Evolutionary conservation across 1,284 basidiomycete species (phyloP).

Genomic region (Pseudozyma sp.): DNA sequence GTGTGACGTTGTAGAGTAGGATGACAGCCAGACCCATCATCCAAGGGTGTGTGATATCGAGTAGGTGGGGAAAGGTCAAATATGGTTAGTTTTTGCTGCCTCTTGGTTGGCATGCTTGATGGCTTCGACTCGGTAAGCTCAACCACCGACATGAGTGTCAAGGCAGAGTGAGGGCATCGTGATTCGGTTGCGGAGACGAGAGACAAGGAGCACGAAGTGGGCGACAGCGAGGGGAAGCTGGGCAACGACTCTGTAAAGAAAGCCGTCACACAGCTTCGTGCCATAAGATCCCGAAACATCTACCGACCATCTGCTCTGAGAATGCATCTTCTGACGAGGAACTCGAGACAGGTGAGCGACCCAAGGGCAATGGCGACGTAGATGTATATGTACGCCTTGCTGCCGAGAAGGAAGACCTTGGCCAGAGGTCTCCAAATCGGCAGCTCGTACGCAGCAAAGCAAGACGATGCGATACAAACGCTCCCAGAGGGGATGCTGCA

Average conservation of each 20-base stretch:
- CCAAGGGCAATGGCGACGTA: conserved; percentile 6
- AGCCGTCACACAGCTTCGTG: too few species aligned
- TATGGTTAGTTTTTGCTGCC: conserved; percentile 39
- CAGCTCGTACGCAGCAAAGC: conserved; percentile 24
- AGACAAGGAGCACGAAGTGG: not conserved
- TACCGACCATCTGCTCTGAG: too few species aligned
- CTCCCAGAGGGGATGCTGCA: not conserved
- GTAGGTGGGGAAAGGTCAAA: conserved; percentile 17
- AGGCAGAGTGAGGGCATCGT: not conserved
- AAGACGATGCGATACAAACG: conserved; percentile 1
- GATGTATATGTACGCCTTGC: conserved; percentile 56
- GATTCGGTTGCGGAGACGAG: not conserved
- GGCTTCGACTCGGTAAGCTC: not conserved
- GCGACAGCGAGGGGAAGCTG: too few species aligned
- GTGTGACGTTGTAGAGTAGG: conserved; percentile 11
- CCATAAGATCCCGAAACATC: too few species aligned
- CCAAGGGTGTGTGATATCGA: not conserved
- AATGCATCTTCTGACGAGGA: not conserved
- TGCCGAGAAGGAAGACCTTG: conserved; percentile 64
- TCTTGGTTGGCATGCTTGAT: conserved; percentile 30
- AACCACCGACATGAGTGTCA: conserved; percentile 16
- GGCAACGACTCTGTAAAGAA: too few species aligned
- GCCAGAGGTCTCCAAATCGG: conserved; percentile 40
- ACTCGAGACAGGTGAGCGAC: not conserved
- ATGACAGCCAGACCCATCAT: conserved; percentile 9